Base-by-base conservation (phyloP, 768 basidiomycete genomes). In the Cystobasidium onofrii region DNA sequence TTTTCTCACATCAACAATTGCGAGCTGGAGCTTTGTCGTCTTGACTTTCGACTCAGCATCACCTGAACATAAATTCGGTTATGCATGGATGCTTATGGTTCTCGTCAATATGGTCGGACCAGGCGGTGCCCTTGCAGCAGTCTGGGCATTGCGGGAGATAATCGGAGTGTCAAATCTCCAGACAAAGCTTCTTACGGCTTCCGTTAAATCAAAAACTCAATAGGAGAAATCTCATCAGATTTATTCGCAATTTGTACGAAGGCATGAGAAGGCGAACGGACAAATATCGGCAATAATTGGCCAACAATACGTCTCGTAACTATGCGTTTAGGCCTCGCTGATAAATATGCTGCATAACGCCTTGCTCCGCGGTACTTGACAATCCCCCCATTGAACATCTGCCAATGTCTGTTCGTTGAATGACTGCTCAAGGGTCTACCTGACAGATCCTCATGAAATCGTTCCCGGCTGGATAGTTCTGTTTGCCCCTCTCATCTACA, bases 121-220 rank as follows among this genome's bases (percentile, higher is more conserved):
- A 9, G 69, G 54, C 2, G 69, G 69, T 15, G 69, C 54, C 6
- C 10, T 71, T 20, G 54, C 52, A 34, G 34, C 25, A 33, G 25
- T 71, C 33, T 71, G 69, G 69, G 69, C 69, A 60, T 43, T 57
- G 7, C 2, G 69, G 29, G 69, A 71, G 55, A 71, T 44, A 10
- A 52, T 67, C 10, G 65, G 63, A 27, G 63, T 64, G 12, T 60
- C 57, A 25, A 7, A 12, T 12, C 57, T 60, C 12, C 57, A 60
- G 27, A 27, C 46, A 50, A 50, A 50, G n/a, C 15, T 50, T 4
- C 46, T 50, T 20, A n/a, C 46, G 18, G 46, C 46, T 17, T 50
- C 46, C n/a, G 46, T 50, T 20, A 50, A 50, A n/a, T 50, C 46
- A 4, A 50, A 50, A n/a, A 15, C 12, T 7, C 46, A 50, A n/a